Percentiles rank a stretch among this genome's conserved stretches.
phyloP scores from a whole-genome alignment of 768 basidiomycete species.

The Tubosaeta brunneosetosa region DNA sequence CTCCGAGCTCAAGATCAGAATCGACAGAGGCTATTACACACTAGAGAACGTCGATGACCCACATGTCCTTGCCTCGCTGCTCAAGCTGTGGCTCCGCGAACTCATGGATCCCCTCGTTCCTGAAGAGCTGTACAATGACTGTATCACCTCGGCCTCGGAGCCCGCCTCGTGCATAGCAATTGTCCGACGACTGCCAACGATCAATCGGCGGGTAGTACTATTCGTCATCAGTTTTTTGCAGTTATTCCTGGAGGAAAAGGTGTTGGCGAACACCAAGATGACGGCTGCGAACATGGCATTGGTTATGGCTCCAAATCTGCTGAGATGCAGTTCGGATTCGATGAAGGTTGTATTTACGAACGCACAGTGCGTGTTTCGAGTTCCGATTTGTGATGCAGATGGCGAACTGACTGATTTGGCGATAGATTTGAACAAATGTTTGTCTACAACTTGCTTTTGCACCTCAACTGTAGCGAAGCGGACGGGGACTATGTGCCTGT shows the following conservation, averaged over 20 bases:
- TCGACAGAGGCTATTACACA: constrained; percentile 88
- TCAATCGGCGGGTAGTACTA: constrained; percentile 80
- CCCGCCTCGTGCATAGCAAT: constrained; percentile 69
- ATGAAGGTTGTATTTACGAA: constrained; percentile 89
- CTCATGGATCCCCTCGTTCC: constrained; percentile 90
- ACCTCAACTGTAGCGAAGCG: constrained; percentile 71
- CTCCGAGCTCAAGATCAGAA: constrained; percentile 81
- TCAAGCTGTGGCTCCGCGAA: constrained; percentile 93
- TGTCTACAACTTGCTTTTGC: constrained; percentile 75
- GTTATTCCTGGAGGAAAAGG: constrained; percentile 76
- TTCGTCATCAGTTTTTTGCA: constrained; percentile 91
- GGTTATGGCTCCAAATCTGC: constrained; percentile 88
- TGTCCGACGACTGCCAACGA: constrained; percentile 72
- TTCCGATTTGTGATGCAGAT: constrained; percentile 2
- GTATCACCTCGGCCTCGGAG: constrained; percentile 64
- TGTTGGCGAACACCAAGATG: constrained; percentile 79
- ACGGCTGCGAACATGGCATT: constrained; percentile 82
- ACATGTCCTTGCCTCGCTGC: constrained; percentile 80
- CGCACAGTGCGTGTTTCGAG: constrained; percentile 64
- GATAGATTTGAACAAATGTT: constrained; percentile 82
- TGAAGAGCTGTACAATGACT: constrained; percentile 88
- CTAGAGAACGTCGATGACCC: constrained; percentile 88
- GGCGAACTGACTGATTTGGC: constrained; percentile 6
- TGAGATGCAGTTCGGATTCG: constrained; percentile 83
- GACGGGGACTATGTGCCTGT: constrained; percentile 73